Base-by-base conservation (phyloP, 495 filamentous ascomycete species). In the Penicillium herquei region DNA sequence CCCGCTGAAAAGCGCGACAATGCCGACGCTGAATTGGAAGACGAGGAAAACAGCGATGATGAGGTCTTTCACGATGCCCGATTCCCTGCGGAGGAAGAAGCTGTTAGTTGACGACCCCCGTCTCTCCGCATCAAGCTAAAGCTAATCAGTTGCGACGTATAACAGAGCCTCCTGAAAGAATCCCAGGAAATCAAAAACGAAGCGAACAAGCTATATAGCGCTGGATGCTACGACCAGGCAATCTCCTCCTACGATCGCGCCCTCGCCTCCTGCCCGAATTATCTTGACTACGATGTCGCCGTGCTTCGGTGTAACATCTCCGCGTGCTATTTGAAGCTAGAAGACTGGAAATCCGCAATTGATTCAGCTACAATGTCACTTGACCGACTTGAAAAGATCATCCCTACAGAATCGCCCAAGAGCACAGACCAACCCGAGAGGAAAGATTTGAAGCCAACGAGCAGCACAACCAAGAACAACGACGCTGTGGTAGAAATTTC, bases 241-340 rank as follows among this genome's bases (percentile, higher is more conserved):
- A 89, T 97, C 61, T 85, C 87, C 67, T 86, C 82, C 63, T 98
- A 98, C 75, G 88, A 92, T 62, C 83, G 89, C 54, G 94, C 94
- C 18, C 78, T 96, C 2, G 79, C 86, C 32, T 80, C 85, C 16
- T 94, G 89, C 56, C 94, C 94, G 2, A 88, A 83, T 59, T 96
- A 96, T 66, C 84, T 97, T 34, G 88, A 94, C 58, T 94, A 89
- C 74, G 91, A 96, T 64, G 77, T 93, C 61, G 91, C 94, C 17
- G 89, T 96, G 10, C 78, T 97, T 11, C 85, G 84, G 33, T 88
- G 85, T 70, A 98, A 98, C 74, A 84, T 96, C 55, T 80, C 93
- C 4, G 94, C 91, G n/a, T 96, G 90, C 65, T 86, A 96, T 56
- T 65, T 97, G 56, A 95, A 95, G 67, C 76, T 96, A 3, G 79